Base-by-base conservation (phyloP, 176 grass and related monocot genomes). In the Rhynchospora pubera region DNA sequence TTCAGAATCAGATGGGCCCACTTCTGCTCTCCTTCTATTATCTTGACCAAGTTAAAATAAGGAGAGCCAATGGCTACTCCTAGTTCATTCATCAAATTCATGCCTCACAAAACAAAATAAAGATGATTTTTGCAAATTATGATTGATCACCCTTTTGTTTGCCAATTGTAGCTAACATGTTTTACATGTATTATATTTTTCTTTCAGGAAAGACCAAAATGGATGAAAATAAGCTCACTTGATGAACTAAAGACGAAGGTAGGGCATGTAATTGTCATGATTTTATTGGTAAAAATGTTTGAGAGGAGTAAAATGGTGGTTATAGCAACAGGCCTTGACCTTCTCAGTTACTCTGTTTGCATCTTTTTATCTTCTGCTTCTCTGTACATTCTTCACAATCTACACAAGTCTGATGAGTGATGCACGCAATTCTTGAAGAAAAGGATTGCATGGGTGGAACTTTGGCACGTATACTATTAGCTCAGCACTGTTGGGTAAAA, bases 221-320 rank as follows among this genome's bases (percentile, higher is more conserved):
- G 92, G 96, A 99, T 99, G 96, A 78, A 91, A 71, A 99, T 99
- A 74, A 95, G 79, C 52, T 99, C 96, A 5, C 92, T 95, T 12
- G 96, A 99, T 57, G 92, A 89, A 82, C 87, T 99, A 55, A 99
- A 99, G 85, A 99, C 96, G 7, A 99, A 99, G 82, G 92, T 99
- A 0, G 96, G 96, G 15, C 96, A 99, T 56, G 96, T 99, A 75
- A 99, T 99, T 26, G 96, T 99, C 53, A 99, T 99, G 96, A 99
- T 99, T 82, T 89, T 99, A 66, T 86, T 99, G 43, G 91, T 99
- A 67, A 99, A 99, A 84, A 99, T 99, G 92, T 99, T 99, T 47
- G 96, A 99, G 88, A 88, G 89, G 84, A 99, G 96, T 91, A 99
- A 99, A 84, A 99, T 93, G 96, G 92, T 99, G 76, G 85, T 82